Conservation (phyloP, 2,329 filamentous ascomycete species). For the Cadophora luteo-olivacea region DNA sequence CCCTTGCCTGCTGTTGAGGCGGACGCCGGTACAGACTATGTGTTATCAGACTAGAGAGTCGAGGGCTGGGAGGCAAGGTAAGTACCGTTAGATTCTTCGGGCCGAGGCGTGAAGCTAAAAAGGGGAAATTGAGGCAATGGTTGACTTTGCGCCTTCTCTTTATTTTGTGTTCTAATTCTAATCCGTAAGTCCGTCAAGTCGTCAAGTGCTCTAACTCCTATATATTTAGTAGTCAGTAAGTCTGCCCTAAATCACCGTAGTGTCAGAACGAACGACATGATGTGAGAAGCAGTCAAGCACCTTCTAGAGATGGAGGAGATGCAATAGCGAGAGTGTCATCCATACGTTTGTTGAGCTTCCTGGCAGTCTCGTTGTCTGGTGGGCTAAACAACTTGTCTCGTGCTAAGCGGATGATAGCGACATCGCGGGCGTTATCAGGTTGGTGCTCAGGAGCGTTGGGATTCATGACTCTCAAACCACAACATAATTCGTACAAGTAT, state of each 20-base stretch:
- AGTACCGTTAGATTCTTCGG: conserved; percentile 14
- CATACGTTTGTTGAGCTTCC: conserved; percentile 27
- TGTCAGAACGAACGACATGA: neutral
- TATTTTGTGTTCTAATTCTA: conserved; percentile 8
- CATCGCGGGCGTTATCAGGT: conserved; percentile 11
- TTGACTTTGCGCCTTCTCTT: neutral
- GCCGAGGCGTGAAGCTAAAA: conserved; percentile 4
- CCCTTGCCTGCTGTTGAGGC: conserved; percentile 20
- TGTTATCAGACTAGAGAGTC: neutral
- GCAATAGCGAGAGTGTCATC: neutral
- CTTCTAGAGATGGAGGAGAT: conserved; percentile 13
- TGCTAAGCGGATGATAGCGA: conserved; percentile 19
- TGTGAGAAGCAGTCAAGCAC: neutral
- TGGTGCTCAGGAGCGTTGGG: conserved; percentile 31
- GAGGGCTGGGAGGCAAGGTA: neutral
- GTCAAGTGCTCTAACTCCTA: conserved; percentile 19
- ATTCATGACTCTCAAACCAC: conserved; percentile 22
- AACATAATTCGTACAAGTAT: neutral
- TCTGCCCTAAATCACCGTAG: neutral
- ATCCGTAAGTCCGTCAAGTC: conserved; percentile 5
- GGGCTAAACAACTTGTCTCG: conserved; percentile 27
- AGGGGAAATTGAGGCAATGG: conserved; percentile 8
- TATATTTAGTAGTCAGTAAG: neutral
- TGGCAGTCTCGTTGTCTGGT: conserved; percentile 20
- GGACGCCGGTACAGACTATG: conserved; percentile 18